Evolutionary conservation across 2,329 filamentous ascomycete species (phyloP), one percentile per base, ranked within the genome.

Genomic region (Neofusicoccum laricinum): DNA sequence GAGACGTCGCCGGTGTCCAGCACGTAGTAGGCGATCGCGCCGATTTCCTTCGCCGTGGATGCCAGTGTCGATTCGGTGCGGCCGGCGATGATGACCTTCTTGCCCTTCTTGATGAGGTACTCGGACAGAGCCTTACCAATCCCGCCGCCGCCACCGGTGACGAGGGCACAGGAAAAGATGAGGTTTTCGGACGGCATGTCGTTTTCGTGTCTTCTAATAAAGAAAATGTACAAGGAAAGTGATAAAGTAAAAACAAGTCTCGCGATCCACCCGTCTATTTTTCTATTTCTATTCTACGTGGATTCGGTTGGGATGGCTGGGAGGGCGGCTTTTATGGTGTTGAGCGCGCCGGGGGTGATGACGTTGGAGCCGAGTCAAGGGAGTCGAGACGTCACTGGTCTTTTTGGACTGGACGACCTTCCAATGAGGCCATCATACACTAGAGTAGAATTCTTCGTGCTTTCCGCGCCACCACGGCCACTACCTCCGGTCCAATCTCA

Each of bases 41-140:
- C 79, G 15, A 87, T 77, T 38, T 79, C 75, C 50, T 74, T 69
- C 1, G 78, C 73, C 0, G 84, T 78, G 1, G 72, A 66, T 59
- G 79, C 72, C 0, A 87, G 78, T 2, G 81, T 86, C 0, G 81
- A 80, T 68, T 86, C 83, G 3, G 84, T 87, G 10, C 84, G 80
- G 2, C 84, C 82, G 32, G 76, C 81, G 61, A 86, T 80, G 64
- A 86, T 77, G 53, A 85, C 80, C 58, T 81, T 82, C 66, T 84
- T 84, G 58, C 78, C 78, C 61, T 76, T 71, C 34, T 63, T 63
- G 61, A 83, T 75, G 58, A 85, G 75, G 64, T 81, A 80, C 51
- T 81, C 69, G 0, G 82, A 77, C 17, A 86, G 73, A 1, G 79
- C 82, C 63, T 78, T 78, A 59, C 84, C 82, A 21, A 86, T 83